These are phyloP conservation scores for Pholiota conissans DNA, from an alignment of 768 basidiomycete genomes.

Conservation along the genomic window DNA sequence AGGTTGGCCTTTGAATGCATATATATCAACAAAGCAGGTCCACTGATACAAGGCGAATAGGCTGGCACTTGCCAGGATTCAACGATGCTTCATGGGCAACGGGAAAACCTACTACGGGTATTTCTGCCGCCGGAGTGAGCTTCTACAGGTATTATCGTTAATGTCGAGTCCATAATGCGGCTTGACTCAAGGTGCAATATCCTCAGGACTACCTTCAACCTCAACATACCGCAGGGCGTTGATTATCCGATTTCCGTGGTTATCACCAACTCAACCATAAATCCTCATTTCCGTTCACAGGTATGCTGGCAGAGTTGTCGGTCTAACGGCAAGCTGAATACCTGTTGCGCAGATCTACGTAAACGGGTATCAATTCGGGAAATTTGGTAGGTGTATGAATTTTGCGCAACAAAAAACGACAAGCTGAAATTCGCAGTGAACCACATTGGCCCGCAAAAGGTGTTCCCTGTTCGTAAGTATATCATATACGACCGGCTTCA, in stretches of 20 bases:
- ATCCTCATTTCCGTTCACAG: conserved; percentile 43
- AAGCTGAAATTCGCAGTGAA: conserved; percentile 29
- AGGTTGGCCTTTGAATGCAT: conserved; percentile 24
- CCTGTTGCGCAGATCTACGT: conserved; percentile 33
- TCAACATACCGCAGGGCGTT: conserved; percentile 43
- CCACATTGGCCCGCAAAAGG: conserved; percentile 41
- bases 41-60: conserved; percentile 14
- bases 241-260: conserved; percentile 50
- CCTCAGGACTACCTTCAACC: conserved; percentile 38
- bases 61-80: conserved; percentile 62
- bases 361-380: conserved; percentile 46
- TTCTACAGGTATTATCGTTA: conserved; percentile 41
- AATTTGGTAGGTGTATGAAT: conserved; percentile 33
- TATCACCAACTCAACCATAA: conserved; percentile 43
- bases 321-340: background rate
- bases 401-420: background rate
- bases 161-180: background rate
- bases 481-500: background rate
- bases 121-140: conserved; percentile 42
- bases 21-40: background rate
- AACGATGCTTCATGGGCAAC: conserved; percentile 45
- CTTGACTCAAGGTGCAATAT: background rate
- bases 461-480: conserved; percentile 44
- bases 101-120: conserved; percentile 41
- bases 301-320: conserved; percentile 14